Base-by-base conservation (phyloP, 2,329 filamentous ascomycete species). In the Tolypocladium paradoxum region DNA sequence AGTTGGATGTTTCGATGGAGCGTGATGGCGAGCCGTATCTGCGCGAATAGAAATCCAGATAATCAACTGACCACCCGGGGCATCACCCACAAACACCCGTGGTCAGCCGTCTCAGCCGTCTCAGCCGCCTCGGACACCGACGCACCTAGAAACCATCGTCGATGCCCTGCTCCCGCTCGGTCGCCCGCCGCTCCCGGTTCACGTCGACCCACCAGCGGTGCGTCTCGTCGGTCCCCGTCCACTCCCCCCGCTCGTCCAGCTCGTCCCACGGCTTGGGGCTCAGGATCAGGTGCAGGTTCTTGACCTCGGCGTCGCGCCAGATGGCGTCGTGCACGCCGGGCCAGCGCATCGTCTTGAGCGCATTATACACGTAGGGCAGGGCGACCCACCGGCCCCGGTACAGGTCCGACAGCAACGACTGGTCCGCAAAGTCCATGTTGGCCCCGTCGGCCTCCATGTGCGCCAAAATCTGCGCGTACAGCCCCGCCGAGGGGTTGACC, bases 211-310 rank as follows among this genome's bases (percentile, higher is more conserved):
- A 84, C 81, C 81, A 84, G 49, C 64, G 64, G 57, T 82, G 77
- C 12, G 73, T 74, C 63, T 74, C 74, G 1, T 76, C 73, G 4
- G 64, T 67, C 36, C 75, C 73, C 0, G 63, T 70, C 64, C 69
- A 74, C 37, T 71, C 65, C 2, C 76, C 76, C 16, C 68, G 59
- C 2, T 60, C 68, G 45, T 75, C 68, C 33, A 75, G 57, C 65
- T 80, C 74, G 45, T 81, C 72, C 81, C 81, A 84, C 2, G 81
- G 81, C 67, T 84, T 84, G 0, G 81, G 80, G 37, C 71, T 75
- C 24, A 84, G 63, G 47, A 84, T 82, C 56, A 81, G 83, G 61
- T 84, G 81, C 6, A 84, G 65, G 58, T 82, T 82, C 70, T 81
- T 82, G 49, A 84, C 77, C 40, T 68, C 63, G 20, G 76, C 76